A percentile compares a stretch with the other conserved stretches of the same genome.
Conservation (phyloP, 179 eudicot species). For the Pouteria campechiana region DNA sequence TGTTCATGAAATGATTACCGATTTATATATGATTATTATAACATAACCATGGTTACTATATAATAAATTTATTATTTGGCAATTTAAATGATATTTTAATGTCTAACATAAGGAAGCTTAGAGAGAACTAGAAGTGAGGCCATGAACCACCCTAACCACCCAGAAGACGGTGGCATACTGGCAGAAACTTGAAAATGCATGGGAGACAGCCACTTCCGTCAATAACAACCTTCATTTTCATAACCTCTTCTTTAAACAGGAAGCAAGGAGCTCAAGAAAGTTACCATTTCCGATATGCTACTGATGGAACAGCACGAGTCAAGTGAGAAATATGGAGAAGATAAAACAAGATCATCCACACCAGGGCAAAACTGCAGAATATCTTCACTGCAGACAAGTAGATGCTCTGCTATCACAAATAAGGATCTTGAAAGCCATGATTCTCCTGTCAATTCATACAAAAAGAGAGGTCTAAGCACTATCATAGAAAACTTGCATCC, state of each 20-base stretch:
- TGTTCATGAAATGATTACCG: too few species aligned
- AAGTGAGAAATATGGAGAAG: conserved; percentile 32
- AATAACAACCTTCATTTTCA: background rate
- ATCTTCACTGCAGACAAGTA: conserved; percentile 57
- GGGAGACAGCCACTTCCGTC: background rate
- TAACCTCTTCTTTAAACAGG: background rate
- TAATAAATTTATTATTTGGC: too few species aligned
- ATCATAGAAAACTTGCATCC: too few species aligned
- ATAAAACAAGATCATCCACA: conserved; percentile 9
- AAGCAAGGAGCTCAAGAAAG: background rate
- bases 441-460: conserved; percentile 21
- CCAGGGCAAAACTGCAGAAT: conserved; percentile 27
- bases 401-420: conserved; percentile 36
- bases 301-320: conserved; percentile 38
- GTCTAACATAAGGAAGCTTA: too few species aligned
- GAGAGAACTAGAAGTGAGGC: too few species aligned
- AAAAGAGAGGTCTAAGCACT: background rate
- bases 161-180: too few species aligned
- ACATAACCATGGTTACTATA: too few species aligned
- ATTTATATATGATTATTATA: too few species aligned
- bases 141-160: too few species aligned
- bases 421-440: conserved; percentile 49
- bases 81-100: too few species aligned
- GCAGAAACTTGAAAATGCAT: too few species aligned
- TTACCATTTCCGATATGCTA: conserved; percentile 49